phyloP scores from a whole-genome alignment of 2,329 filamentous ascomycete species.

The Phaeosphaeriaceae sp. region DNA sequence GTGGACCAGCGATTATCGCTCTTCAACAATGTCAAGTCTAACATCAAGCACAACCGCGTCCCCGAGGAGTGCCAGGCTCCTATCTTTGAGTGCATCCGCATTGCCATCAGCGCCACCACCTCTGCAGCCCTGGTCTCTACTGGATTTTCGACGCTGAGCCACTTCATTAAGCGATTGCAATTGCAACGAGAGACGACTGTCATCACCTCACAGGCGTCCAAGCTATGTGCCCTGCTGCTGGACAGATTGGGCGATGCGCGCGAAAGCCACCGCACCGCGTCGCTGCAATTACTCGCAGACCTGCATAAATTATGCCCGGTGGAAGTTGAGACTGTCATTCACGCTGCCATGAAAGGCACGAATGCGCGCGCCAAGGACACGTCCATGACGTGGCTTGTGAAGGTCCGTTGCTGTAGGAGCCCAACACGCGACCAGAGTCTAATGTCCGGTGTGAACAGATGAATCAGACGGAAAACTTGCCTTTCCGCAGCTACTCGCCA shows the following conservation, averaged over 20 bases:
- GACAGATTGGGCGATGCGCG: constrained; percentile 89
- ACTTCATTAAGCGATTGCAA: constrained; percentile 84
- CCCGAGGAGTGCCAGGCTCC: constrained; percentile 74
- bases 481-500: constrained; percentile 84
- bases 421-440: background rate
- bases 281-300: constrained; percentile 78
- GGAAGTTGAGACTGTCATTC: constrained; percentile 82
- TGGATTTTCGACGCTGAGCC: constrained; percentile 86
- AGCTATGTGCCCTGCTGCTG: constrained; percentile 76
- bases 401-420: constrained; percentile 57
- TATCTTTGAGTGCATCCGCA: constrained; percentile 83
- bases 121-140: constrained; percentile 76
- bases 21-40: constrained; percentile 79
- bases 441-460: constrained; percentile 61
- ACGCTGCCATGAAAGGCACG: constrained; percentile 78
- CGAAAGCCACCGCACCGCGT: constrained; percentile 80
- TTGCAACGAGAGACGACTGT: constrained; percentile 83
- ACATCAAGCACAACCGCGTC: constrained; percentile 92
- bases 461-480: constrained; percentile 79
- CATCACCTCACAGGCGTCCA: constrained; percentile 71
- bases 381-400: constrained; percentile 83
- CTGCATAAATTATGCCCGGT: constrained; percentile 73
- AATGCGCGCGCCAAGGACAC: constrained; percentile 86
- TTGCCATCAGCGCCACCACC: constrained; percentile 78
- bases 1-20: constrained; percentile 75